Evolutionary conservation across 345 rosid species (phyloP).

Genomic region (Brassica incana): DNA sequence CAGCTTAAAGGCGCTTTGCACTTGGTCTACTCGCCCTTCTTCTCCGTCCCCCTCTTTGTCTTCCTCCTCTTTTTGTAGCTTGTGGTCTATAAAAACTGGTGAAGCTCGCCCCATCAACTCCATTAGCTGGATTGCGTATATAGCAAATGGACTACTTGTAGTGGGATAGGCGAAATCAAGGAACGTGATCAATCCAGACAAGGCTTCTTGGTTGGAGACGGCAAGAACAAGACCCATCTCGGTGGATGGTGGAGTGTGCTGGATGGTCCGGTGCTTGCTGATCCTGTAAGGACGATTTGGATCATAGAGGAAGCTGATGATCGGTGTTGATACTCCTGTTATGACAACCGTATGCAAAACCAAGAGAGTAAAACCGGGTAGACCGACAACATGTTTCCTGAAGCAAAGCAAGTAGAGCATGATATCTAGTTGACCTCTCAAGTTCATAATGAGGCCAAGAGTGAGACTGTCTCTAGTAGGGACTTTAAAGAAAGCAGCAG

Average conservation of each 20-base stretch:
- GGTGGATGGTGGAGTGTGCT: constrained; percentile 52
- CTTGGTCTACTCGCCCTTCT: constrained; percentile 28
- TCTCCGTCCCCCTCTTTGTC: constrained; percentile 5
- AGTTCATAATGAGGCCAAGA: constrained; percentile 57
- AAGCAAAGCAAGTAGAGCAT: constrained; percentile 56
- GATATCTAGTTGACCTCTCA: constrained; percentile 71
- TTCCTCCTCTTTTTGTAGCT: constrained; percentile 10
- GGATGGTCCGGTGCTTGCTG: constrained; percentile 73
- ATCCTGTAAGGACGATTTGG: constrained; percentile 74
- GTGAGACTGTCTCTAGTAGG: constrained; percentile 60
- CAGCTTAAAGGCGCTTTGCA: constrained; percentile 44
- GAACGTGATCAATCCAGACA: constrained; percentile 51
- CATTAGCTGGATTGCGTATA: constrained; percentile 60
- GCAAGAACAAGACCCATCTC: constrained; percentile 54
- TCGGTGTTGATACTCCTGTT: constrained; percentile 45
- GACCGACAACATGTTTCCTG: constrained; percentile 47
- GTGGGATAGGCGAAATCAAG: constrained; percentile 64
- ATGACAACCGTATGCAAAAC: constrained; percentile 40
- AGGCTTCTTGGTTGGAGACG: constrained; percentile 45
- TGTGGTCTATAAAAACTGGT: constrained; percentile 58
- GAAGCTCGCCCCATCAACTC: constrained; percentile 59
- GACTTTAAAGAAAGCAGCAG: constrained; percentile 39
- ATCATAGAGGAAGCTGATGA: constrained; percentile 63
- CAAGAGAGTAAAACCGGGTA: constrained; percentile 50
- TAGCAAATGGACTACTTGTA: constrained; percentile 35